Base-by-base conservation (phyloP, 2,329 filamentous ascomycete species). In the Xylogone sp. region DNA sequence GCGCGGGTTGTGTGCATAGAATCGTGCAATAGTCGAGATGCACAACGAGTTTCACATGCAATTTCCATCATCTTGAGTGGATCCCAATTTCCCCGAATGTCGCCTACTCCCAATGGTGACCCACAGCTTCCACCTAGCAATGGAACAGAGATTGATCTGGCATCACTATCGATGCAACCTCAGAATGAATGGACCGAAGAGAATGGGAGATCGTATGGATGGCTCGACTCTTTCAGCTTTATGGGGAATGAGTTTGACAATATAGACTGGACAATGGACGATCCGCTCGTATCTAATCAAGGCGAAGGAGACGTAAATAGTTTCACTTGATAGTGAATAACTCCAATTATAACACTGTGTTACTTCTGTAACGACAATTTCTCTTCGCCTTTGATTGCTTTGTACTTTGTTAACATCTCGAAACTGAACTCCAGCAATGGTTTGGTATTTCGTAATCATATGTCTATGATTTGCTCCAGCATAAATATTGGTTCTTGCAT, bases 181-280 rank as follows among this genome's bases (percentile, higher is more conserved):
- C 46, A 49, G 19, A 27, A 44, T 27, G 49, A 27, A 9, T 51
- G 46, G 21, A 21, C 18, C 29, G 46, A 50, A 3, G 21, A 44
- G 21, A 42, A 55, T 34, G 52, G 53, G 20, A 22, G 44, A 16
- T 46, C 54, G 5, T 55, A 58, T 49, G 52, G 51, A 29, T 8
- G 46, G 19, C 50, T 62, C 16, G 59, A 62, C 47, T 54, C 59
- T 2, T 58, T 59, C 48, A 58, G 56, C 46, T 58, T 62, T 48
- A 53, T 53, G 31, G 50, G 42, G 18, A 49, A 53, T 50, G 59
- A 56, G 27, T 19, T 58, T 42, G 56, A 59, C 6, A 56, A 51
- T 19, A 51, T 58, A 2, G 58, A 63, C 45, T 63, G 61, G 61
- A 54, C 50, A 21, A 10, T n/a, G 4, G 51, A 53, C 19, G 48